Evolutionary conservation across 176 grass and related monocot genomes (phyloP), one percentile per base, ranked within the genome.

Genomic region (Pontederia crassipes): DNA sequence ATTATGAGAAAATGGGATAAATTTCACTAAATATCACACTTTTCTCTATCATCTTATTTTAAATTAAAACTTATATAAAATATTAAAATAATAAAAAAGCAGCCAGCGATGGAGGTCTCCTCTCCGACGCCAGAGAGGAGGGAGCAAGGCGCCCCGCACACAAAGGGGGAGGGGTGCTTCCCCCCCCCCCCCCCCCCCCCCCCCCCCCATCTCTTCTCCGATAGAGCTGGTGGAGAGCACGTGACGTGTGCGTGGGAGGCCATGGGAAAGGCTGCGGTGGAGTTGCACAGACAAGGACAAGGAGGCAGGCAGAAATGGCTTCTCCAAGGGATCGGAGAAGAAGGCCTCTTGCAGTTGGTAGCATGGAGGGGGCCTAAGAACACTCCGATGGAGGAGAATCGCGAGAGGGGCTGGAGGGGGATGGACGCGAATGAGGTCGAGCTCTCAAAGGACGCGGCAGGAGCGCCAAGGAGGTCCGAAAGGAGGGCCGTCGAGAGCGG

Each of bases 361-460:
- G 27, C 10, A 4, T 11, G 63, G 17, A 81, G 29, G 8, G 82
- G 81, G 61, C 78, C 73, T 20, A 76, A 87, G 73, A 97, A 78
- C 24, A 75, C 71, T 0, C 87, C 93, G 4, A 4, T 2, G 9
- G 89, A 95, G n/a, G 72, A 60, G 70, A 90, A 88, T n/a, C 80
- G 46, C 8, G 91, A 82, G 2, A 85, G 57, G 0, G 93, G 76
- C 68, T 92, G 87, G 51, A 98, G 82, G 28, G 84, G 78, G 28
- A 91, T 77, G 40, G 87, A 80, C 1, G 93, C 78, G 68, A 98
- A 98, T 4, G 84, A 98, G 8, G 83, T 77, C 13, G 93, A 92
- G 74, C 93, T 92, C 79, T 97, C 87, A 48, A 92, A 88, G 0
- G 79, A 72, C 0, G 84, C 83, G 0, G 58, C 72, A 0, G 75